These are phyloP conservation scores for Massariosphaeria phaeospora DNA, from an alignment of 495 filamentous ascomycete genomes.

Conservation along the genomic window DNA sequence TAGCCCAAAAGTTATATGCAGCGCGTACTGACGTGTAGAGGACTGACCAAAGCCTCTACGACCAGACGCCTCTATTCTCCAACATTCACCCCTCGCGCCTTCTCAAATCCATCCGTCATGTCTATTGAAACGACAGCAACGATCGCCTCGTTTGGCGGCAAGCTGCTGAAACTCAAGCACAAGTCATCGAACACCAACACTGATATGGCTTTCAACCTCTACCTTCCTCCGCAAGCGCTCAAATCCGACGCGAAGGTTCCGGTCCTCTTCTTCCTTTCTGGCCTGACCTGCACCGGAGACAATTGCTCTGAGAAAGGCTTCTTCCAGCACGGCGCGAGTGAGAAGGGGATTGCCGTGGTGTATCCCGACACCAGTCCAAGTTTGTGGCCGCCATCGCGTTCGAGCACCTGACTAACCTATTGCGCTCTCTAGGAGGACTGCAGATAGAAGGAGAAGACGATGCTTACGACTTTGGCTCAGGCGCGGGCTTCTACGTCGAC, in stretches of 20 bases:
- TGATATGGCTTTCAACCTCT: slow-evolving; percentile 66
- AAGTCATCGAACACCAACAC: slow-evolving; percentile 62
- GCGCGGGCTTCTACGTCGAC: slow-evolving; percentile 92
- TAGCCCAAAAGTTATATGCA: background rate
- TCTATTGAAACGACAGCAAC: slow-evolving; percentile 79
- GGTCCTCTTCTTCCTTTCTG: slow-evolving; percentile 89
- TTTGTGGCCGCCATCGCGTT: slow-evolving; percentile 40
- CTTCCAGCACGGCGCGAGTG: slow-evolving; percentile 75
- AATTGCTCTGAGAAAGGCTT: slow-evolving; percentile 97
- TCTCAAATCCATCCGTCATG: slow-evolving; percentile 47
- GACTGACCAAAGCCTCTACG: too few relatives aligned
- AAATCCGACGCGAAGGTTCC: slow-evolving; percentile 58
- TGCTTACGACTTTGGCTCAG: slow-evolving; percentile 81
- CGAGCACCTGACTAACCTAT: background rate
- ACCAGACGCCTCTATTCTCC: too few relatives aligned
- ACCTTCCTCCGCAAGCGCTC: slow-evolving; percentile 56
- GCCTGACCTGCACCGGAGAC: slow-evolving; percentile 90
- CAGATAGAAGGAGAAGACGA: slow-evolving; percentile 77
- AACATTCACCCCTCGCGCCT: too few relatives aligned
- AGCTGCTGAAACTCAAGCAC: slow-evolving; percentile 90
- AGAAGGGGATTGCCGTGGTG: slow-evolving; percentile 76
- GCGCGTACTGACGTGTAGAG: too few relatives aligned
- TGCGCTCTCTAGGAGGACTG: slow-evolving; percentile 52
- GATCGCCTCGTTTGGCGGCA: slow-evolving; percentile 90
- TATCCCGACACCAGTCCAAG: slow-evolving; percentile 94